These are phyloP conservation scores for Coniella vitis DNA, from an alignment of 2,329 filamentous ascomycete species.

Conservation along the genomic window DNA sequence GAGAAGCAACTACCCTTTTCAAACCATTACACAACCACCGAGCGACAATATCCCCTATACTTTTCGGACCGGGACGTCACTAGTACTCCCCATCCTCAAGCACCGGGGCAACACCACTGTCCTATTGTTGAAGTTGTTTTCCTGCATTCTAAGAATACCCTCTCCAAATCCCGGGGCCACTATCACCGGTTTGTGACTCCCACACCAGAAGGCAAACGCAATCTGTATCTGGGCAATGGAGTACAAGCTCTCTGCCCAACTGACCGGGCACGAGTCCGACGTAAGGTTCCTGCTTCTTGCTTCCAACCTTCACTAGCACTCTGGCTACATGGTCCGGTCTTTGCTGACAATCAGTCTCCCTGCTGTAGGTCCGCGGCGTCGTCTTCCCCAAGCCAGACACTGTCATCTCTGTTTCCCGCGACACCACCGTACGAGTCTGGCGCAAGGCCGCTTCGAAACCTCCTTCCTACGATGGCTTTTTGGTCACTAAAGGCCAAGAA, in stretches of 20 bases:
- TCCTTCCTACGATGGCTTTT: conserved; percentile 67
- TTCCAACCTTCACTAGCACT: not conserved
- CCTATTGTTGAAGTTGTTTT: too few species aligned
- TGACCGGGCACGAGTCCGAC: conserved; percentile 88
- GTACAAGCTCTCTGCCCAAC: conserved; percentile 88
- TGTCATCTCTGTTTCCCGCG: conserved; percentile 81
- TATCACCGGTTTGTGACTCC: too few species aligned
- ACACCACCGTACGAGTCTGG: conserved; percentile 87
- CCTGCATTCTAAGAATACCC: too few species aligned
- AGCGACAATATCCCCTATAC: too few species aligned
- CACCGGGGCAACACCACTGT: too few species aligned
- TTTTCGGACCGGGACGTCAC: too few species aligned
- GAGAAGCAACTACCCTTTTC: too few species aligned
- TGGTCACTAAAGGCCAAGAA: conserved; percentile 71
- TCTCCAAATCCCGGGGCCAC: too few species aligned
- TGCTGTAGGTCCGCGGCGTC: conserved; percentile 72
- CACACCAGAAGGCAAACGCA: not conserved
- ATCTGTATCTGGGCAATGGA: conserved; percentile 32
- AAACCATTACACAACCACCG: too few species aligned
- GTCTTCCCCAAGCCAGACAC: conserved; percentile 66
- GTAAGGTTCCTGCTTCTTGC: conserved; percentile 43
- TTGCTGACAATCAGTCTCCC: not conserved
- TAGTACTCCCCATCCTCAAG: too few species aligned
- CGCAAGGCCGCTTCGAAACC: conserved; percentile 52
- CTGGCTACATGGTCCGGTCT: conserved; percentile 15